A percentile compares a stretch with the other conserved stretches of the same genome.
Conservation (phyloP, 495 filamentous ascomycete genomes). For the Penicillium macrosclerotiorum region DNA sequence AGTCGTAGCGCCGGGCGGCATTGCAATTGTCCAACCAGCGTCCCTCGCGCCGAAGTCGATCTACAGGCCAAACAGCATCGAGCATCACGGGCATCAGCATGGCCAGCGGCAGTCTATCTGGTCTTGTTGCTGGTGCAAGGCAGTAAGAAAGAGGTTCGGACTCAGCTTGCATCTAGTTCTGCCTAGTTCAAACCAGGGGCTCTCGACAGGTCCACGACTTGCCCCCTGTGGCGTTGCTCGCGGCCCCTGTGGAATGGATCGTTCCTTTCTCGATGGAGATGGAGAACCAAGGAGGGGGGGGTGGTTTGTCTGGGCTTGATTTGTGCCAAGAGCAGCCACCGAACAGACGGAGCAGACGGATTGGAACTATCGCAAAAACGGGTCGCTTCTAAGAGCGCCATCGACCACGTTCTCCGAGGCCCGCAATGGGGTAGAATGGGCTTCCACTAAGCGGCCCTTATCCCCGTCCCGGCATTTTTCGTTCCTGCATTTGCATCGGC, state of each 20-base stretch:
- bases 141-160: background rate
- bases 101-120: background rate
- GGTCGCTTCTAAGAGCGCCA: too few species aligned
- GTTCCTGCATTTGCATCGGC: slow-evolving; percentile 7
- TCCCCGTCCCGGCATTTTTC: too few species aligned
- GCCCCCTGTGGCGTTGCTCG: background rate
- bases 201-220: too few species aligned
- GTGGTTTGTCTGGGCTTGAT: background rate
- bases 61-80: too few species aligned
- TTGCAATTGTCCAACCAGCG: slow-evolving; percentile 8
- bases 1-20: slow-evolving; percentile 2
- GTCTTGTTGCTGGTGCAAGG: background rate
- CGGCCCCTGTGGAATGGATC: too few species aligned
- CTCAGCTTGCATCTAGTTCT: background rate
- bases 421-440: too few species aligned
- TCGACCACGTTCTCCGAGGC: too few species aligned
- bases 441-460: too few species aligned
- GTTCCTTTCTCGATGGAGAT: too few species aligned
- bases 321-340: background rate
- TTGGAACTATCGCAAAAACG: too few species aligned
- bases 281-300: background rate
- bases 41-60: slow-evolving; percentile 2
- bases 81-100: background rate
- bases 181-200: background rate
- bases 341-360: background rate